Percentiles rank a stretch among this genome's conserved stretches.
Conservation (phyloP, 495 filamentous ascomycete genomes). For the Filosporella fistucella region DNA sequence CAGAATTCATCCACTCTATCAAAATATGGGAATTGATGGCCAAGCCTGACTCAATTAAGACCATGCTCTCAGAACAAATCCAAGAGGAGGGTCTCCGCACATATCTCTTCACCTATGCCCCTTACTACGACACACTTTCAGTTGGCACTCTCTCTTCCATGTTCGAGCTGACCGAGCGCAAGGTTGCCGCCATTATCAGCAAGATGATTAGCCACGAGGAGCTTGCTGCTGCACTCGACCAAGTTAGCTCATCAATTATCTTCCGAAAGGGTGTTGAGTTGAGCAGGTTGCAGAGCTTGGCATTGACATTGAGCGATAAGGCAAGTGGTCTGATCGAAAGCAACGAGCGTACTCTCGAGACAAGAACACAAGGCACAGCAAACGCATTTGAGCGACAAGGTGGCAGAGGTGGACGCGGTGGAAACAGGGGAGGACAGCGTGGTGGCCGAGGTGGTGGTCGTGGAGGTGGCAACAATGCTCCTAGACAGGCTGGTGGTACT, state of each 20-base stretch:
- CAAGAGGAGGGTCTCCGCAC: conserved; percentile 97
- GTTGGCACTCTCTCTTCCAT: conserved; percentile 79
- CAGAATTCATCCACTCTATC: conserved; percentile 87
- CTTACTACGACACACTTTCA: conserved; percentile 96
- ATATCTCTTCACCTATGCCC: conserved; percentile 99
- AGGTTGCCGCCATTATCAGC: conserved; percentile 90
- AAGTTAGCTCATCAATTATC: conserved; percentile 95
- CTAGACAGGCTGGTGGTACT: conserved; percentile 52
- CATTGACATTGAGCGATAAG: conserved; percentile 92
- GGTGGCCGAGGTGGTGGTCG: conserved; percentile 63
- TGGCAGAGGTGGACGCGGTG: conserved; percentile 69
- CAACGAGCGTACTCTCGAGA: conserved; percentile 95
- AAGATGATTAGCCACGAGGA: conserved; percentile 99
- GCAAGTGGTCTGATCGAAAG: conserved; percentile 90
- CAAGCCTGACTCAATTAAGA: conserved; percentile 83
- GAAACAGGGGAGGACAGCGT: conserved; percentile 61
- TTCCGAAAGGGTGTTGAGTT: conserved; percentile 99
- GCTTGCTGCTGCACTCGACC: conserved; percentile 90
- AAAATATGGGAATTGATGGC: conserved; percentile 99
- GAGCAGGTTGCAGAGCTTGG: conserved; percentile 89
- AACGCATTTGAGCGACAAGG: conserved; percentile 92
- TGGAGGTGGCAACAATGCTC: conserved; percentile 41
- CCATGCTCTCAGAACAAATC: conserved; percentile 93
- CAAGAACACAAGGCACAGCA: conserved; percentile 89
- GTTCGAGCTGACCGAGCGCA: conserved; percentile 90